phyloP scores from a whole-genome alignment of 1,284 basidiomycete genomes.

The Cystobasidium slooffiae region DNA sequence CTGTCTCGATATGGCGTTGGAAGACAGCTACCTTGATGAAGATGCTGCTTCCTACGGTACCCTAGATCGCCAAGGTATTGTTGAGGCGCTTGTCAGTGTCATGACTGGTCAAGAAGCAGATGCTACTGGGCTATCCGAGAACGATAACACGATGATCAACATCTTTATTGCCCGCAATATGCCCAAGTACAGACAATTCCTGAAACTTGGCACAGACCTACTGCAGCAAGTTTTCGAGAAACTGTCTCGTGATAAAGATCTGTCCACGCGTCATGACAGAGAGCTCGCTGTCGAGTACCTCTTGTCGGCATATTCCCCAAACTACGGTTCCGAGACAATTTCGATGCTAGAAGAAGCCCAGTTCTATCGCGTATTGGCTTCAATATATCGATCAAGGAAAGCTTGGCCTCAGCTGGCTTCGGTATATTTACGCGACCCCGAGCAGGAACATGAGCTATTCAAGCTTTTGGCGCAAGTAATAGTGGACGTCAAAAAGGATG shows the following conservation, averaged over 20 bases:
- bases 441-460: conserved; percentile 69
- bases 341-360: conserved; percentile 76
- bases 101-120: conserved; percentile 61
- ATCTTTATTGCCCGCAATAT: conserved; percentile 97
- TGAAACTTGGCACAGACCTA: conserved; percentile 70
- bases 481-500: background rate
- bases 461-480: background rate
- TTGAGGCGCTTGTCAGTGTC: conserved; percentile 85
- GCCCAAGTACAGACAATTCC: conserved; percentile 92
- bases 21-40: conserved; percentile 78
- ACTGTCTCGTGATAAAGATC: conserved; percentile 74
- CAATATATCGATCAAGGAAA: conserved; percentile 74
- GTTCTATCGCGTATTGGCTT: conserved; percentile 86
- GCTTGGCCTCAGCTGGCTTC: conserved; percentile 75
- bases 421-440: conserved; percentile 76
- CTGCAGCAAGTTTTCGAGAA: conserved; percentile 77
- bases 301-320: conserved; percentile 86
- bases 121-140: conserved; percentile 57
- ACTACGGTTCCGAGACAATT: conserved; percentile 71
- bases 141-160: conserved; percentile 78
- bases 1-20: conserved; percentile 90
- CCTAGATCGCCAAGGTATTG: conserved; percentile 76
- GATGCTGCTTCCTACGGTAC: conserved; percentile 53
- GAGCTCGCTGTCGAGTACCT: conserved; percentile 94
- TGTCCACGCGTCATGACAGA: conserved; percentile 82